phyloP scores from a whole-genome alignment of 768 basidiomycete species.

The Termitomyces sp. region DNA sequence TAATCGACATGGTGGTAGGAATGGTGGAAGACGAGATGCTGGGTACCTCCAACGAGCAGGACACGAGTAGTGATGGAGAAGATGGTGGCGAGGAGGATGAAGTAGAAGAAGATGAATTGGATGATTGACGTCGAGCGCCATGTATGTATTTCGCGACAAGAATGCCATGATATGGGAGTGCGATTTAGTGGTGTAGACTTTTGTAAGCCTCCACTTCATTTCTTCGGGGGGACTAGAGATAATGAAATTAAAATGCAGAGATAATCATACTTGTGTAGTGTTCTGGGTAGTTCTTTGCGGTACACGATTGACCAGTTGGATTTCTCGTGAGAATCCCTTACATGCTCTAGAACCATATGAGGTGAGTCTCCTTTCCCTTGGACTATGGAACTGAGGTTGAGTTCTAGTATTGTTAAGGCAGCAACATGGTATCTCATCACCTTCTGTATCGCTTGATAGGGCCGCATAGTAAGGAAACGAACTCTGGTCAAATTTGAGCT shows the following conservation, averaged over 20 bases:
- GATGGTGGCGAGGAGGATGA: constrained; percentile 35
- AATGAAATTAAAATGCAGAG: neutral
- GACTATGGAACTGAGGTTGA: neutral
- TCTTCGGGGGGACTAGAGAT: neutral
- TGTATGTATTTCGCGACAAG: neutral
- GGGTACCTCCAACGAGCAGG: constrained; percentile 22
- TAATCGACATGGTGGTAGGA: constrained; percentile 58
- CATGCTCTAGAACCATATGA: neutral
- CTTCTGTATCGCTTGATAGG: too few relatives aligned
- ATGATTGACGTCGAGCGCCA: constrained; percentile 20
- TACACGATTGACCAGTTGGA: too few relatives aligned
- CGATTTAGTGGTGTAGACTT: neutral
- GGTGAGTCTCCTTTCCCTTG: neutral
- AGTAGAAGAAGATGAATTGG: constrained; percentile 43
- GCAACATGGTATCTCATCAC: neutral
- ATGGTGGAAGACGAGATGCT: constrained; percentile 53
- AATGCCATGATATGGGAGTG: neutral
- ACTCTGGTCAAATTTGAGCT: too few relatives aligned
- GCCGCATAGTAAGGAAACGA: too few relatives aligned
- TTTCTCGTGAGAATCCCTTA: neutral
- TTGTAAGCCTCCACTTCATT: neutral
- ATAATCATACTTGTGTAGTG: neutral
- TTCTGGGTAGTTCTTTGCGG: too few relatives aligned
- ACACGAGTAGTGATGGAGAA: constrained; percentile 19
- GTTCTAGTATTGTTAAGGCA: neutral